These are phyloP conservation scores for Kodamaea anthophila DNA, from an alignment of 1,139 yeast species.

Conservation along the genomic window DNA sequence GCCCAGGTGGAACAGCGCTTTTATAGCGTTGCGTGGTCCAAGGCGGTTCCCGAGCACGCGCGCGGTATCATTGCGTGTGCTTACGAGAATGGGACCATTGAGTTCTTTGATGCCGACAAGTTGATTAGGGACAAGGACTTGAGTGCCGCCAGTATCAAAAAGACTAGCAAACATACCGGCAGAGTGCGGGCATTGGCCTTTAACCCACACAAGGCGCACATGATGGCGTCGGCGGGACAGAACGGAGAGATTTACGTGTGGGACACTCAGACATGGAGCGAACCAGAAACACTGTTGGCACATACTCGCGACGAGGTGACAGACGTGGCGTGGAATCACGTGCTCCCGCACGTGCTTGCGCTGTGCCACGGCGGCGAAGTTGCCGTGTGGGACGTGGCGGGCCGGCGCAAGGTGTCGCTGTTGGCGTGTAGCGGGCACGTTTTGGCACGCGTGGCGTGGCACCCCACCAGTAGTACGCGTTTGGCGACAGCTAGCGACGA, in stretches of 20 bases:
- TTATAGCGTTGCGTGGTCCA: constrained; percentile 84
- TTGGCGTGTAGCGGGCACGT: constrained; percentile 55
- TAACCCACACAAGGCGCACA: constrained; percentile 66
- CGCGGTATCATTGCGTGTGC: constrained; percentile 80
- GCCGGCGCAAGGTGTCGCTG: constrained; percentile 83
- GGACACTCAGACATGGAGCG: constrained; percentile 65
- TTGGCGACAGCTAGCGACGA: constrained; percentile 88
- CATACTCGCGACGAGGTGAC: constrained; percentile 80
- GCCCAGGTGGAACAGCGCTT: constrained; percentile 58
- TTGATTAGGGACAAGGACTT: constrained; percentile 36
- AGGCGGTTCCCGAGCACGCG: constrained; percentile 48
- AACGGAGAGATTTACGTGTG: constrained; percentile 84
- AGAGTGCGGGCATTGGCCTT: constrained; percentile 71
- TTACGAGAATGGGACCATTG: constrained; percentile 73
- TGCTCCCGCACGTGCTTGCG: constrained; percentile 83
- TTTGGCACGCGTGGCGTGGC: constrained; percentile 77
- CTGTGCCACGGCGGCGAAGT: constrained; percentile 79
- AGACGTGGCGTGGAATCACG: constrained; percentile 84
- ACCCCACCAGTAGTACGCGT: constrained; percentile 76
- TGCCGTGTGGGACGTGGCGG: constrained; percentile 89
- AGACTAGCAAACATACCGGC: constrained; percentile 58
- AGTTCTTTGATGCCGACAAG: constrained; percentile 63
- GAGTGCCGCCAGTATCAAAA: constrained; percentile 38
- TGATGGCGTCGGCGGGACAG: constrained; percentile 81
- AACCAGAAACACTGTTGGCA: constrained; percentile 79